Evolutionary conservation across 306 rosid genomes (phyloP), one percentile per base, ranked within the genome.

Genomic region (Quillaja saponaria): DNA sequence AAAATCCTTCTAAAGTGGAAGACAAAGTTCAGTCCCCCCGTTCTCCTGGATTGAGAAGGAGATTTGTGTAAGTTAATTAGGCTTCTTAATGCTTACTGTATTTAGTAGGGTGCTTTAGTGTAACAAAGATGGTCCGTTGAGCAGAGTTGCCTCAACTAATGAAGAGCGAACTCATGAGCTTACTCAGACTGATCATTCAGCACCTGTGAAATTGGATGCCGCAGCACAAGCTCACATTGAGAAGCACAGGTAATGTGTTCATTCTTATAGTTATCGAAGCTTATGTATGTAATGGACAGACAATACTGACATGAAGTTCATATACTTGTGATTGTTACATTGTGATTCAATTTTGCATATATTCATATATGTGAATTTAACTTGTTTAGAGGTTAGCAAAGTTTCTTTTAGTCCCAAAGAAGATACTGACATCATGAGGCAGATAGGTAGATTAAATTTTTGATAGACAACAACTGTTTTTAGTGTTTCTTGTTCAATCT

Each of bases 171-270:
- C 79, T 44, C 77, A 53, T 7, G 92, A 81, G 65, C 68, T 61
- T 44, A 11, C 42, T 41, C 78, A 78, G 58, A 61, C 49, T 62
- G 86, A 78, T 66, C 77, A 73, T 34, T 74, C 72, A 8, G 51
- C 85, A 31, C 73, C 88, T 72, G 79, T 88, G 68, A 88, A 88
- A 71, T 71, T 92, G 40, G 98, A 88, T 87, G 84, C 89, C 45
- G 70, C 71, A 5, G 89, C 86, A 67, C 84, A 79, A 33, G 76
- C 74, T 31, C 95, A 82, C 70, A 86, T 92, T 37, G 91, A 86
- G 55, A 92, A 89, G 53, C 99, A 86, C 82, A 86, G 89, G 91
- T 81, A n/a, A 38, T 61, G 1, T 35, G 48, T 42, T 35, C 61
- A 55, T 39, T 60, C 53, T 4, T 40, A 33, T 60, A 50, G 34